phyloP scores from a whole-genome alignment of 495 filamentous ascomycete genomes.

The Paragyromitra xinjiangensis region DNA sequence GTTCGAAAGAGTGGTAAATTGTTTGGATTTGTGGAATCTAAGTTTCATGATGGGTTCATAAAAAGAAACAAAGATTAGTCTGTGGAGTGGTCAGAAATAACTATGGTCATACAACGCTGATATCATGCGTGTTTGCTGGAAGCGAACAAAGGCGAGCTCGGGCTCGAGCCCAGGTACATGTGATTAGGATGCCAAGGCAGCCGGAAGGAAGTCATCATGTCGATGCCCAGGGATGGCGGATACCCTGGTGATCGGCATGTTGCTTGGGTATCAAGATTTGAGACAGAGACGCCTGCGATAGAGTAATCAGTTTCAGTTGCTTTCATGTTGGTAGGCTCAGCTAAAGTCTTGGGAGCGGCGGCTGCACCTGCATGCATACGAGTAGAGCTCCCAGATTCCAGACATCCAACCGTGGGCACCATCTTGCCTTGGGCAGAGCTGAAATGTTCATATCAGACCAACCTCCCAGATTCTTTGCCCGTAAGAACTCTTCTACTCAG shows the following conservation, averaged over 20 bases:
- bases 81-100: not conserved
- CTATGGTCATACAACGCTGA: not conserved
- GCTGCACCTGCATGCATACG: conserved; percentile 1
- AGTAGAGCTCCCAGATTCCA: not conserved
- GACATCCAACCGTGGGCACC: not conserved
- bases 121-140: not conserved
- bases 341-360: not conserved
- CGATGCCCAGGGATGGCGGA: conserved; percentile 3
- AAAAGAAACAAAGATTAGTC: not conserved
- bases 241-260: not conserved
- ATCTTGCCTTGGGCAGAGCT: not conserved
- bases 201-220: not conserved
- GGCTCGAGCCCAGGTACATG: not conserved
- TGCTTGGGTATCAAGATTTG: conserved; percentile 11
- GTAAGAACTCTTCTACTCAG: not conserved
- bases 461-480: not conserved
- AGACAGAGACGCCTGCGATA: conserved; percentile 5
- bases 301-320: conserved; percentile 21
- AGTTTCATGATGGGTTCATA: conserved; percentile 16
- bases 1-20: not conserved
- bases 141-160: not conserved
- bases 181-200: not conserved
- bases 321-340: not conserved
- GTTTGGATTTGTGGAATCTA: conserved; percentile 1
- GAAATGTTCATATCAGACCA: not conserved